Evolutionary conservation across 164 flowering plant genomes (phyloP).

Genomic region (Umbilicus rupestris): DNA sequence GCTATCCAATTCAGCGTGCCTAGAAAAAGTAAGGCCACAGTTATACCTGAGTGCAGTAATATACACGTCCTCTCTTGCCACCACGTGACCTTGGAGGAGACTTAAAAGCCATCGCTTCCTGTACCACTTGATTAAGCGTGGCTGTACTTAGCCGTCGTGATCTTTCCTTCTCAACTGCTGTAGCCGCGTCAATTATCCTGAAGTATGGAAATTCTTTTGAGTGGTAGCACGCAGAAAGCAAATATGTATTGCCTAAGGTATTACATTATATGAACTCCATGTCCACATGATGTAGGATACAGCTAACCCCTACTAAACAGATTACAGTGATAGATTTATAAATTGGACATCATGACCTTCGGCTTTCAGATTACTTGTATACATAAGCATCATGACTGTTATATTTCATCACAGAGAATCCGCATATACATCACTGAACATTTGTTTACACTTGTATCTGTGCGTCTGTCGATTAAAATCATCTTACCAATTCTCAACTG

Average conservation of each 20-base stretch:
- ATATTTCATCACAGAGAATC: neutral
- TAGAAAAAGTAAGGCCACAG: neutral
- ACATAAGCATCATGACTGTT: neutral
- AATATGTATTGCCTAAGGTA: neutral
- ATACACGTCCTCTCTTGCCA: slow-evolving; percentile 88
- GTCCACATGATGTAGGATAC: neutral
- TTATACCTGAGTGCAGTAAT: slow-evolving; percentile 85
- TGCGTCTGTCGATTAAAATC: too few species aligned
- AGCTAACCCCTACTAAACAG: neutral
- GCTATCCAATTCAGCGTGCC: neutral
- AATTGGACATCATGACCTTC: neutral
- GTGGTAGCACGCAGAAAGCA: neutral
- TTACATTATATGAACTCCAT: neutral
- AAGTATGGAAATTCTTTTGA: neutral
- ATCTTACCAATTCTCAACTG: too few species aligned
- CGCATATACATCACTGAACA: neutral
- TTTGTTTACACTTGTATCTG: neutral
- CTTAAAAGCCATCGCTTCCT: slow-evolving; percentile 85
- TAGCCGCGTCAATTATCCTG: slow-evolving; percentile 81
- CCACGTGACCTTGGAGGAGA: slow-evolving; percentile 91
- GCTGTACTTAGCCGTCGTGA: slow-evolving; percentile 86
- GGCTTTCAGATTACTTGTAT: neutral
- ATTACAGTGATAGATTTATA: neutral
- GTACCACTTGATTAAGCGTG: slow-evolving; percentile 78
- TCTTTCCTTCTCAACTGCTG: slow-evolving; percentile 77